A percentile compares a stretch with the other conserved stretches of the same genome.
Conservation (phyloP, 1,139 yeast species). For the Candida labiduridarum region DNA sequence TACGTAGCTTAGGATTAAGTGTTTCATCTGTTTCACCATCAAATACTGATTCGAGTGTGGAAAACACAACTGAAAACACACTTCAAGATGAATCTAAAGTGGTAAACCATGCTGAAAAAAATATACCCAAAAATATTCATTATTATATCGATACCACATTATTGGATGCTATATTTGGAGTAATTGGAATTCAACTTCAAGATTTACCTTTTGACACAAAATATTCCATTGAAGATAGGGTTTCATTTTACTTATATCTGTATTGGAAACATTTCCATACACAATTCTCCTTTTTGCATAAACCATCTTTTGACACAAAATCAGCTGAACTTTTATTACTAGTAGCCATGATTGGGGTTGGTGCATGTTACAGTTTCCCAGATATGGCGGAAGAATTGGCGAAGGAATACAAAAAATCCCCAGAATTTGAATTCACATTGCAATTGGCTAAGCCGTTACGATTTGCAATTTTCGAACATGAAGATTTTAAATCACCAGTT, state of each 20-base stretch:
- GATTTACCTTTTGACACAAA: slow-evolving; percentile 17
- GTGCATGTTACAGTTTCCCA: slow-evolving; percentile 37
- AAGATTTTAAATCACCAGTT: slow-evolving; percentile 63
- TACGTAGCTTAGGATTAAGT: slow-evolving; percentile 9
- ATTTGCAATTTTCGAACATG: slow-evolving; percentile 60
- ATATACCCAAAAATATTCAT: slow-evolving; percentile 29
- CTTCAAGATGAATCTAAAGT: slow-evolving; percentile 18
- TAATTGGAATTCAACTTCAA: slow-evolving; percentile 14
- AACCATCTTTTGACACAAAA: slow-evolving; percentile 62
- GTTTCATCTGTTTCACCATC: slow-evolving; percentile 40
- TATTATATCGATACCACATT: slow-evolving; percentile 29
- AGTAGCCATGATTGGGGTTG: slow-evolving; percentile 60
- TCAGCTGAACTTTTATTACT: slow-evolving; percentile 55
- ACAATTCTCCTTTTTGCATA: slow-evolving; percentile 62
- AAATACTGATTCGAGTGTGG: slow-evolving; percentile 34
- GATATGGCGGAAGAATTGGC: slow-evolving; percentile 16
- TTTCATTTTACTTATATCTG: slow-evolving; percentile 30
- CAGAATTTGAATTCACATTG: slow-evolving; percentile 29
- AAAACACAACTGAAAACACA: slow-evolving; percentile 7
- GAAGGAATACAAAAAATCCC: slow-evolving; percentile 21
- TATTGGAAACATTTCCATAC: slow-evolving; percentile 66
- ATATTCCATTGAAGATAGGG: slow-evolving; percentile 31
- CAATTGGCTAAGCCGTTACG: slow-evolving; percentile 63
- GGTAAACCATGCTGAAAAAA: slow-evolving; percentile 22
- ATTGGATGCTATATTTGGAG: slow-evolving; percentile 18